Conservation (phyloP, 2,329 filamentous ascomycete species). For the Rhinocladiella similis region DNA sequence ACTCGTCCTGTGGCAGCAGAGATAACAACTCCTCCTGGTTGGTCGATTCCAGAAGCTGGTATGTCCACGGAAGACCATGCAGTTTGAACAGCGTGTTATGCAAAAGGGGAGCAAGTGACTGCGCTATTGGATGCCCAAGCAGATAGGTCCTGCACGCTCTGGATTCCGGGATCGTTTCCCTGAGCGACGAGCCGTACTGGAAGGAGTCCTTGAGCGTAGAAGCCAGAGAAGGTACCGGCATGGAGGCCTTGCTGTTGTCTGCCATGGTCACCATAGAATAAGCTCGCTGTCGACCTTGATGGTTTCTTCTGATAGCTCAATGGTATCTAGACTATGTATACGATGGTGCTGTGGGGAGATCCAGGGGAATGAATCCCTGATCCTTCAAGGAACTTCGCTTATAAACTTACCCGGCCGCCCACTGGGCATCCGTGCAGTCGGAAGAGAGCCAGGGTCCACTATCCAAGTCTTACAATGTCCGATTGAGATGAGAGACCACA, state of each 20-base stretch:
- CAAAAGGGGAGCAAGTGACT: conserved; percentile 56
- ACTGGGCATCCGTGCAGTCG: too few species aligned
- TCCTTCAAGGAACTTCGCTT: too few species aligned
- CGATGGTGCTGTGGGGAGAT: too few species aligned
- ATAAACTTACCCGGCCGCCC: too few species aligned
- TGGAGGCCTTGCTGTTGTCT: background rate
- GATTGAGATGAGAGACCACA: too few species aligned
- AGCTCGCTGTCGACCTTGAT: too few species aligned
- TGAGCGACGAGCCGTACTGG: background rate
- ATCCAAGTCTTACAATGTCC: too few species aligned
- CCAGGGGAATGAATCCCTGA: too few species aligned
- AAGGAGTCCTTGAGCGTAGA: background rate
- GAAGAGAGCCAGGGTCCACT: too few species aligned
- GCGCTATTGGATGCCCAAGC: conserved; percentile 56
- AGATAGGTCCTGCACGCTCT: conserved; percentile 40
- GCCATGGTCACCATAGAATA: background rate
- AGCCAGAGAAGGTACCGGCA: conserved; percentile 1
- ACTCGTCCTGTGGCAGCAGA: conserved; percentile 37
- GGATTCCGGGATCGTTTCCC: background rate
- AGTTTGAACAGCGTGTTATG: conserved; percentile 54
- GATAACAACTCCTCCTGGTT: conserved; percentile 34
- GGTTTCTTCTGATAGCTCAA: too few species aligned
- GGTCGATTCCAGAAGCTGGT: conserved; percentile 34
- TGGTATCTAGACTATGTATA: too few species aligned
- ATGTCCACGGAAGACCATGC: conserved; percentile 52